Evolutionary conservation across 1,139 yeast species (phyloP).

Genomic region (Yamadazyma epiphylla): DNA sequence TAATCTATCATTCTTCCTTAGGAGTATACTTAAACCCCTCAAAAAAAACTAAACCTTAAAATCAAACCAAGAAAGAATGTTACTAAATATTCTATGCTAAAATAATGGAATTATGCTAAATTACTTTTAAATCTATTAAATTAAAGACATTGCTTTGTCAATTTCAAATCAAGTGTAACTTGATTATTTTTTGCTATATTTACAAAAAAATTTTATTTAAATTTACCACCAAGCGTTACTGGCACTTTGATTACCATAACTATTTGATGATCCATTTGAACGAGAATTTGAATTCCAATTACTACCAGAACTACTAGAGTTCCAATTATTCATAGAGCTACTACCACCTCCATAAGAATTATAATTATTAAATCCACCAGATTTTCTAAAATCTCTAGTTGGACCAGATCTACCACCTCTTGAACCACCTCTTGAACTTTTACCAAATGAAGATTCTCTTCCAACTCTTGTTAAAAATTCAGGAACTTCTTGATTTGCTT

Average conservation of each 20-base stretch:
- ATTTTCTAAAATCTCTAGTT: conserved; percentile 60
- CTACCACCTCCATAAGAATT: conserved; percentile 5
- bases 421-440: conserved; percentile 41
- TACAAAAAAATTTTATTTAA: too few relatives aligned
- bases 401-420: conserved; percentile 41
- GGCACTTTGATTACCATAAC: conserved; percentile 29
- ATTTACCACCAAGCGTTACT: conserved; percentile 41
- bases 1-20: too few relatives aligned
- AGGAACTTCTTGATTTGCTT: conserved; percentile 98
- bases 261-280: conserved; percentile 10
- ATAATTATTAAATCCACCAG: conserved; percentile 8
- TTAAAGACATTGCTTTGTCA: too few relatives aligned
- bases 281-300: conserved; percentile 1
- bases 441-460: conserved; percentile 64
- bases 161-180: too few relatives aligned
- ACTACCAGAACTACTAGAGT: not conserved
- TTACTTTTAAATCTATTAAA: too few relatives aligned
- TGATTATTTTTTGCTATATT: too few relatives aligned
- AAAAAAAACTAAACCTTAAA: too few relatives aligned
- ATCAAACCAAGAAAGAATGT: too few relatives aligned
- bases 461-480: conserved; percentile 75
- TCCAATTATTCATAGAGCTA: conserved; percentile 13
- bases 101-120: too few relatives aligned
- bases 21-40: too few relatives aligned
- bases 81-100: too few relatives aligned